These are phyloP conservation scores for Colletotrichum falcatum DNA, from an alignment of 2,329 filamentous ascomycete genomes.

Conservation along the genomic window DNA sequence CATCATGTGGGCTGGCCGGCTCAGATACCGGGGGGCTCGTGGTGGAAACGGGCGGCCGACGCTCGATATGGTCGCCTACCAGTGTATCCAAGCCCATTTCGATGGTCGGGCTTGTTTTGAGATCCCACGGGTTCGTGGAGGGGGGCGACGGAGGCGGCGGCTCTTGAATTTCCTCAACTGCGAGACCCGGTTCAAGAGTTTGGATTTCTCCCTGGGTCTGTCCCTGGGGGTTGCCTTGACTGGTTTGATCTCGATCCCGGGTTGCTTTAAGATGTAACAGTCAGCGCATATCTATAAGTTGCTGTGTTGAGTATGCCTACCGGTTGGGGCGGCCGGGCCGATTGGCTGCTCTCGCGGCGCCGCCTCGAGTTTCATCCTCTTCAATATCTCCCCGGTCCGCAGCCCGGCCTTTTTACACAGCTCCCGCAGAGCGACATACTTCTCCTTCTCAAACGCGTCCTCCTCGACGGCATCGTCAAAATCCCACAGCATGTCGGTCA, in stretches of 20 bases:
- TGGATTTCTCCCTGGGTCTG: not conserved
- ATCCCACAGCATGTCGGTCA: slow-evolving; percentile 66
- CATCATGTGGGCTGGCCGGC: slow-evolving; percentile 16
- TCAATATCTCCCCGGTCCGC: slow-evolving; percentile 62
- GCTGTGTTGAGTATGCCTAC: not conserved
- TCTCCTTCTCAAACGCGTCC: slow-evolving; percentile 63
- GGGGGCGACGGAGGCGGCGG: slow-evolving; percentile 32
- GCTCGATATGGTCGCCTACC: slow-evolving; percentile 10
- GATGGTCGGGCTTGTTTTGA: slow-evolving; percentile 7
- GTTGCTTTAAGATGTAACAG: not conserved
- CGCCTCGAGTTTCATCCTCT: slow-evolving; percentile 64
- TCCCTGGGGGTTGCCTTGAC: not conserved
- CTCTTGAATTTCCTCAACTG: slow-evolving; percentile 42
- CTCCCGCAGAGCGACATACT: slow-evolving; percentile 62
- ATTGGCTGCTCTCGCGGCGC: slow-evolving; percentile 23
- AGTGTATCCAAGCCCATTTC: slow-evolving; percentile 5
- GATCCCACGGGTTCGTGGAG: slow-evolving; percentile 38
- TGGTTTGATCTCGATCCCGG: not conserved
- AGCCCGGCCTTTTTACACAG: slow-evolving; percentile 62
- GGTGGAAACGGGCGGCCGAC: slow-evolving; percentile 32
- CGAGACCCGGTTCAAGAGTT: slow-evolving; percentile 13
- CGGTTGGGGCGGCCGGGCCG: slow-evolving; percentile 1
- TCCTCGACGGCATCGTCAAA: slow-evolving; percentile 67
- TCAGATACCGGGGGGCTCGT: slow-evolving; percentile 34
- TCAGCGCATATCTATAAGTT: not conserved